Percentiles rank a stretch among this genome's conserved stretches.
Evolutionary conservation across 805 yeast genomes (phyloP).

Genomic region (Crinitomyces ghanaensis): DNA sequence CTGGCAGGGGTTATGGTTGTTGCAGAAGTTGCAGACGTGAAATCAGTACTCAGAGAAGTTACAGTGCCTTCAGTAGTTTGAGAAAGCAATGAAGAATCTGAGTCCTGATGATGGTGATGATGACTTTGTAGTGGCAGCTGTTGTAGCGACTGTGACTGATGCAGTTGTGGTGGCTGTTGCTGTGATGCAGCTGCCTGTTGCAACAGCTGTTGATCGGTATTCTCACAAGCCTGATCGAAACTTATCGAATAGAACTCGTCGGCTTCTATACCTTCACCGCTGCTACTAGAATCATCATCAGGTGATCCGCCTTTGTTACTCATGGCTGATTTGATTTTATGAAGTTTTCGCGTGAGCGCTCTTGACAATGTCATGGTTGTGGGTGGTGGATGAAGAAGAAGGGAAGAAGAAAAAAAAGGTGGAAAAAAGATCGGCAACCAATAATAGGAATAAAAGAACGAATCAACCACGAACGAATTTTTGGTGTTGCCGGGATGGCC

Average conservation of each 20-base stretch:
- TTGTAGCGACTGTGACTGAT: slow-evolving; percentile 3
- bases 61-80: slow-evolving; percentile 1
- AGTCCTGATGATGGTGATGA: slow-evolving; percentile 3
- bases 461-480: no score
- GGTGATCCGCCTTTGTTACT: not conserved
- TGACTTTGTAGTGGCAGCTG: not conserved
- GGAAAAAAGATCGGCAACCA: not conserved
- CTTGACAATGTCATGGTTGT: slow-evolving; percentile 13
- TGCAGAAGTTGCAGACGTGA: slow-evolving; percentile 5
- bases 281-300: not conserved
- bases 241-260: slow-evolving; percentile 14
- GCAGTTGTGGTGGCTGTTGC: not conserved
- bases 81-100: slow-evolving; percentile 3
- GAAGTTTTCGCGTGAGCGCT: slow-evolving; percentile 13
- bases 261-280: not conserved
- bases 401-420: slow-evolving; percentile 1
- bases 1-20: slow-evolving; percentile 1
- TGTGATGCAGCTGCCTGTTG: slow-evolving; percentile 5
- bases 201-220: slow-evolving; percentile 2
- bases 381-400: not conserved
- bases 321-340: slow-evolving; percentile 8
- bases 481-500: no score
- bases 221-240: slow-evolving; percentile 12
- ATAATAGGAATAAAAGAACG: not conserved
- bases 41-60: not conserved